Percentiles rank a stretch among this genome's conserved stretches.
Conservation (phyloP, 148 eudicot species). For the Cornus suecica region DNA sequence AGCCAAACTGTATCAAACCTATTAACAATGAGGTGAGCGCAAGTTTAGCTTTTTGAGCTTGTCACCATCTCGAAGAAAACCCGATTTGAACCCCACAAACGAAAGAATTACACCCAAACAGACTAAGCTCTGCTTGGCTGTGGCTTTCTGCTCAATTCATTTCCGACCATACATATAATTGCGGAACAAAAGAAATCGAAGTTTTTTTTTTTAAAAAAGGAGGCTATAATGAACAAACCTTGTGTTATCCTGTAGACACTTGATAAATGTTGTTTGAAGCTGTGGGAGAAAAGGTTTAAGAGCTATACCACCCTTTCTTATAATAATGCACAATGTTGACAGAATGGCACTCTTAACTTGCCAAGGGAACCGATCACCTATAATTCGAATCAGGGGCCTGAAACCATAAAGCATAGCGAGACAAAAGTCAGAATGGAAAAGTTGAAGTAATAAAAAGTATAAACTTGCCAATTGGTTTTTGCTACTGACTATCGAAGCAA, state of each 20-base stretch:
- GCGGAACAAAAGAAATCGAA: neutral
- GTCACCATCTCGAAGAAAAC: too few species aligned
- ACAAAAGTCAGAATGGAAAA: conserved; percentile 1
- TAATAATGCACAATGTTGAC: conserved; percentile 85
- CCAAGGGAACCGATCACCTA: conserved; percentile 98
- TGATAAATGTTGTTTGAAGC: conserved; percentile 92
- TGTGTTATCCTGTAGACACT: conserved; percentile 86
- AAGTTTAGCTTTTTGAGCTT: too few species aligned
- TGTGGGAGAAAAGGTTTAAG: conserved; percentile 97
- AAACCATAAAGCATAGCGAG: conserved; percentile 1
- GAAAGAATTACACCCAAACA: too few species aligned
- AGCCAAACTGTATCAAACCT: too few species aligned
- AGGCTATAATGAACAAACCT: conserved; percentile 41
- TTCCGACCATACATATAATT: neutral
- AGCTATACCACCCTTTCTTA: conserved; percentile 85
- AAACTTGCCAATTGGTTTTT: too few species aligned
- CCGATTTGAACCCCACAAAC: too few species aligned
- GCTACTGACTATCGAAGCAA: too few species aligned
- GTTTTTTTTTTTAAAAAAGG: too few species aligned
- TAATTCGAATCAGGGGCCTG: conserved; percentile 95
- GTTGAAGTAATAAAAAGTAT: neutral
- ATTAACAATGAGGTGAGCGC: too few species aligned
- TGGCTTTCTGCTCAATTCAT: too few species aligned
- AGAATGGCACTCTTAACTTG: conserved; percentile 98
- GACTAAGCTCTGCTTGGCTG: too few species aligned